These are phyloP conservation scores for Nicotiana knightiana DNA, from an alignment of 257 asterid species.

Conservation along the genomic window DNA sequence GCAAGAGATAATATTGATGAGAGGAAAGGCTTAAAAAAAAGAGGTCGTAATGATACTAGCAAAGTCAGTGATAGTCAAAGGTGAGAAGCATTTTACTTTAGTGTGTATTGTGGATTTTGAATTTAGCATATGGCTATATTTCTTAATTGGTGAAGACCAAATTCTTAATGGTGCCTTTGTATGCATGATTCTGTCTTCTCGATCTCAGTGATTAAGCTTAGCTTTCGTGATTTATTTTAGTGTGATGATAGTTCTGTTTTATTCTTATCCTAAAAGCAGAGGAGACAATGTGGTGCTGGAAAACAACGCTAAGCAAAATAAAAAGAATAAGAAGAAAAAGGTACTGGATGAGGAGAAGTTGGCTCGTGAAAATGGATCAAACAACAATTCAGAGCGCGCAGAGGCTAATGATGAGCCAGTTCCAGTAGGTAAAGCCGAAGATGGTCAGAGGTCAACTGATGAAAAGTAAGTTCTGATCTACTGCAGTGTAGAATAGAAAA, in stretches of 20 bases:
- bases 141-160: not conserved
- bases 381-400: constrained; percentile 12
- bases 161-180: not conserved
- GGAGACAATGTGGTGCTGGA: constrained; percentile 11
- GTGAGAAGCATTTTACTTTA: constrained; percentile 25
- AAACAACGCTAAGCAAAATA: constrained; percentile 33
- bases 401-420: constrained; percentile 23
- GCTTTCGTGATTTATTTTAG: constrained; percentile 1
- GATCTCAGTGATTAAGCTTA: not conserved
- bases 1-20: constrained; percentile 26
- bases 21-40: constrained; percentile 36
- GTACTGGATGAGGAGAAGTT: constrained; percentile 28
- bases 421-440: constrained; percentile 34
- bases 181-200: not conserved
- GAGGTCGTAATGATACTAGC: constrained; percentile 44
- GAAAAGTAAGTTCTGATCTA: constrained; percentile 46
- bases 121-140: not conserved
- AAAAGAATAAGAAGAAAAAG: constrained; percentile 59
- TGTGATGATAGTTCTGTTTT: not conserved
- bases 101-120: not conserved
- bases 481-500: not conserved
- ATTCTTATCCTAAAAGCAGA: not conserved
- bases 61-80: constrained; percentile 39
- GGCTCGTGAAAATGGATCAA: constrained; percentile 22
- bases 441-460: constrained; percentile 31